Percentiles rank a stretch among this genome's conserved stretches.
phyloP scores from a whole-genome alignment of 2,329 filamentous ascomycete genomes.

The Torrubiella hemipterigena region DNA sequence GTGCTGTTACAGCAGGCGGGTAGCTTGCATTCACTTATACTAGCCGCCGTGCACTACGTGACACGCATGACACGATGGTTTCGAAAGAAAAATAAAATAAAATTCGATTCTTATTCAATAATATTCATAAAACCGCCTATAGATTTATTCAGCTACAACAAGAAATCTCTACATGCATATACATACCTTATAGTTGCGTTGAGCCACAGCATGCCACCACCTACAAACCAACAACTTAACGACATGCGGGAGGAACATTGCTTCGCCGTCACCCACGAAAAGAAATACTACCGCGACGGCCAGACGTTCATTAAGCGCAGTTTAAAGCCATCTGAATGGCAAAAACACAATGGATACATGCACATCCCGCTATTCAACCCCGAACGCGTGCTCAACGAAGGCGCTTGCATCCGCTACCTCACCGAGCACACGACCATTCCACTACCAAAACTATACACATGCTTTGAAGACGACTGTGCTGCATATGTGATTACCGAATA shows the following conservation, averaged over 20 bases:
- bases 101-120: not conserved
- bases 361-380: constrained; percentile 7
- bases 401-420: constrained; percentile 7
- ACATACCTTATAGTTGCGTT: too few relatives aligned
- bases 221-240: constrained; percentile 6
- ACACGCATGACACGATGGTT: not conserved
- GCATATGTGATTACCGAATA: constrained; percentile 9
- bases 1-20: too few relatives aligned
- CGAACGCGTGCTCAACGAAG: constrained; percentile 11
- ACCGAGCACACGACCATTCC: constrained; percentile 10
- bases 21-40: too few relatives aligned
- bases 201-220: constrained; percentile 5
- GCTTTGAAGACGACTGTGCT: constrained; percentile 10
- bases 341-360: constrained; percentile 5
- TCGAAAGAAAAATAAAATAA: not conserved
- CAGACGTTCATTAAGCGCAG: constrained; percentile 8
- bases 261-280: constrained; percentile 4
- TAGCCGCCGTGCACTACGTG: too few relatives aligned
- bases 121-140: not conserved
- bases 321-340: constrained; percentile 8
- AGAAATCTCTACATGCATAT: too few relatives aligned
- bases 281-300: constrained; percentile 7
- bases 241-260: constrained; percentile 5
- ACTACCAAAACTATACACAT: constrained; percentile 9
- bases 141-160: not conserved